Conservation (phyloP, 306 rosid genomes). For the Quercus engelmannii region DNA sequence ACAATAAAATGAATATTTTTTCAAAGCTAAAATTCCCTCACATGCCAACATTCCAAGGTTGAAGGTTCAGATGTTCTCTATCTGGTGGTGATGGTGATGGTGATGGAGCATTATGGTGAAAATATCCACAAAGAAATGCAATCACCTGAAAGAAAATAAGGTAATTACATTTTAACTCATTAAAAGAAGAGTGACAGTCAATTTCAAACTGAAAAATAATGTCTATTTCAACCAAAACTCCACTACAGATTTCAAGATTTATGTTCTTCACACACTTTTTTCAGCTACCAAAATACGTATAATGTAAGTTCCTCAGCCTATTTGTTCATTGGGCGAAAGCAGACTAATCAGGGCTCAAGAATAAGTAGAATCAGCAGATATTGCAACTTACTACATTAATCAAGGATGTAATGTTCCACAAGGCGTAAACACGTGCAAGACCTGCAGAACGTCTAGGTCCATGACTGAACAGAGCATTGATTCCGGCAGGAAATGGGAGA, state of each 20-base stretch:
- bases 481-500: constrained; percentile 98
- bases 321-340: not conserved
- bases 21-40: constrained; percentile 37
- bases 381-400: constrained; percentile 75
- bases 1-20: not conserved
- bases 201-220: no score
- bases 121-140: constrained; percentile 89
- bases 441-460: constrained; percentile 98
- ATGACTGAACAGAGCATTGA: constrained; percentile 98
- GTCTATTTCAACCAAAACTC: not conserved
- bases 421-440: constrained; percentile 89
- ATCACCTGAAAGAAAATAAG: constrained; percentile 54
- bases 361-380: constrained; percentile 5
- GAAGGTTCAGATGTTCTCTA: constrained; percentile 59
- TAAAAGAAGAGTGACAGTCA: not conserved
- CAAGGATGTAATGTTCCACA: constrained; percentile 89
- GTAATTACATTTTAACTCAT: not conserved
- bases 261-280: not conserved
- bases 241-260: not conserved
- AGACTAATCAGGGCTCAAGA: not conserved
- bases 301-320: not conserved
- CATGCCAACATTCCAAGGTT: constrained; percentile 87
- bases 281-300: not conserved
- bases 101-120: constrained; percentile 66
- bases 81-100: constrained; percentile 35